Base-by-base conservation (phyloP, 352 stramenopile genomes). In the Phytopythium montanum region DNA sequence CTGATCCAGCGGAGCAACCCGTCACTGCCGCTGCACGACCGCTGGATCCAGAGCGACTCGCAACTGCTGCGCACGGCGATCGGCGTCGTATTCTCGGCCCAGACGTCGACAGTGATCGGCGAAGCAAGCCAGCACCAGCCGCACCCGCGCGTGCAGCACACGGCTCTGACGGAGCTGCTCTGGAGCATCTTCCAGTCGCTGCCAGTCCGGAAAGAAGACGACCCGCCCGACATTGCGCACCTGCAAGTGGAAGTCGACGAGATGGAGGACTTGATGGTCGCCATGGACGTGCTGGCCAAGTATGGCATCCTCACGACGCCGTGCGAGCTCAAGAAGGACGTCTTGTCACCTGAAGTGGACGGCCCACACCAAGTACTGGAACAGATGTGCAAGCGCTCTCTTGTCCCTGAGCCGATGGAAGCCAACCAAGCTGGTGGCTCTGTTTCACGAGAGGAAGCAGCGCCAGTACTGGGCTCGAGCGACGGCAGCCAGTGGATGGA, bases 111-210 rank as follows among this genome's bases (percentile, higher is more conserved):
- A 2, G 41, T 73, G 14, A 44, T 60, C 42, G 56, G 61, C 33
- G 55, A 21, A 54, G 48, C 19, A 39, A 64, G 34, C 25, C 45
- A 45, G 25, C 56, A 39, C 29, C 21, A 62, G 28, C n/a, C 29
- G 14, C 42, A 29, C 13, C 56, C 19, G 7, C 45, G 45, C 9
- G 41, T 38, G 18, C 45, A 58, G 19, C 69, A 81, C 34, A 49
- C 58, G 5, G 38, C 25, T 2, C 67, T 90, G n/a, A 68, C 84
- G 0, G 80, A 92, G 49, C 70, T 85, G 18, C 52, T 90, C 2
- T 92, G 82, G 82, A 54, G 60, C 5, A 85, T 92, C 44, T 90
- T 92, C 38, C 80, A 92, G 68, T 88, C 82, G 1, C 52, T 92
- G 9, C 82, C 82, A n/a, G 66, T 77, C 54, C 70, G 80, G n/a